phyloP scores from a whole-genome alignment of 192 early-diverging fungal genomes.

The Coemansia sp. region DNA sequence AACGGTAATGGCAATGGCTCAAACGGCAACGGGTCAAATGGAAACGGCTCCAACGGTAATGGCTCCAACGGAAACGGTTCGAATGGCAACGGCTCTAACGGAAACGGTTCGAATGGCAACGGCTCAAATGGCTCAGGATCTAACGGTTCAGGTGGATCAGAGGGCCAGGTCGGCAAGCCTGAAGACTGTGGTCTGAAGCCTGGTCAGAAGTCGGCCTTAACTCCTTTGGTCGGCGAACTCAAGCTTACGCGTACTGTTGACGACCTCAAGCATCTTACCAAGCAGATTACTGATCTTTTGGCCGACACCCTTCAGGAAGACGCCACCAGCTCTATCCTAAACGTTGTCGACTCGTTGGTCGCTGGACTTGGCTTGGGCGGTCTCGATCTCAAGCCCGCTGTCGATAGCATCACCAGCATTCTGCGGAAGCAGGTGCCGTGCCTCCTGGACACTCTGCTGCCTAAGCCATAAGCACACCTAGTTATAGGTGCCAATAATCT shows the following conservation, averaged over 20 bases:
- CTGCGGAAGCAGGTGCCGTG: conserved; percentile 52
- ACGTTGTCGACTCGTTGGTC: conserved; percentile 43
- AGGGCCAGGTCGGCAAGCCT: conserved; percentile 33
- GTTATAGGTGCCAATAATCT: no score
- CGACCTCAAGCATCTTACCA: conserved; percentile 47
- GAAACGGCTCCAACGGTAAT: conserved; percentile 13
- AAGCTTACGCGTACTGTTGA: conserved; percentile 48
- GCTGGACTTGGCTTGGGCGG: conserved; percentile 47
- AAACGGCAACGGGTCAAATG: conserved; percentile 13
- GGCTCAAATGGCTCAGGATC: conserved; percentile 17
- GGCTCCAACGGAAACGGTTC: conserved; percentile 20
- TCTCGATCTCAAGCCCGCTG: conserved; percentile 48
- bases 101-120: conserved; percentile 9
- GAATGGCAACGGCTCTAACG: conserved; percentile 13
- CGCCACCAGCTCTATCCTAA: conserved; percentile 35
- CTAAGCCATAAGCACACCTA: conserved; percentile 32
- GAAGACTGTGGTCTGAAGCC: conserved; percentile 38
- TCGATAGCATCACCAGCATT: conserved; percentile 47
- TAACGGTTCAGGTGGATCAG: conserved; percentile 9
- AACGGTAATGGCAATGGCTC: conserved; percentile 25
- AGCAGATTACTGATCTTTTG: conserved; percentile 52
- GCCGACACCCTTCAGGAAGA: conserved; percentile 46
- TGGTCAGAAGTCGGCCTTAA: conserved; percentile 38
- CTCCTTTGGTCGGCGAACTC: conserved; percentile 44
- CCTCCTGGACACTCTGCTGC: conserved; percentile 48